phyloP scores from a whole-genome alignment of 257 asterid species.

The Cruciata laevipes region DNA sequence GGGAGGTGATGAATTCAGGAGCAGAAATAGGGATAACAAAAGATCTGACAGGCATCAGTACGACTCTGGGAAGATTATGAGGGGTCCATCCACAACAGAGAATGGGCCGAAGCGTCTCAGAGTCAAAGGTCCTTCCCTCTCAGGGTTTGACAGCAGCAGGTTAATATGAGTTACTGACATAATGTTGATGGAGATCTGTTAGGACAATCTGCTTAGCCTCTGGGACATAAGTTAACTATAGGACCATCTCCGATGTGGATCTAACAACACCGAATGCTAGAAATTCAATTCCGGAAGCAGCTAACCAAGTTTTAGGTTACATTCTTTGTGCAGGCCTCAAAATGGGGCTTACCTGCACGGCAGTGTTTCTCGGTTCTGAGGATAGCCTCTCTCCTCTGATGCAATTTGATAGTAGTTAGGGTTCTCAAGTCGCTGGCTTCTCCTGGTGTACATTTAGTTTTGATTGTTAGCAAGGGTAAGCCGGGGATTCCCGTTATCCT shows the following conservation, averaged over 20 bases:
- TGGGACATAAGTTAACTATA: conserved; percentile 45
- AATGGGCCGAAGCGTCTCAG: conserved; percentile 58
- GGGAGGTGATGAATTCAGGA: conserved; percentile 24
- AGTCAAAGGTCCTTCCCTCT: conserved; percentile 67
- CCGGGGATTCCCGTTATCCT: conserved; percentile 28
- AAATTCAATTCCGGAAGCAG: conserved; percentile 41
- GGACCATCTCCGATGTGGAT: conserved; percentile 32
- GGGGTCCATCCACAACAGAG: conserved; percentile 38
- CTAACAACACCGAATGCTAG: conserved; percentile 53
- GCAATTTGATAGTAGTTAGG: conserved; percentile 24
- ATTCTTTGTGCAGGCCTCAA: conserved; percentile 80
- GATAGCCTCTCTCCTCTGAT: conserved; percentile 42
- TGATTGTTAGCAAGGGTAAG: conserved; percentile 32
- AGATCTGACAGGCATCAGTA: conserved; percentile 23
- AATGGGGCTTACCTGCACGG: conserved; percentile 51
- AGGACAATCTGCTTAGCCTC: conserved; percentile 10
- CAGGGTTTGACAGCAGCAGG: conserved; percentile 35
- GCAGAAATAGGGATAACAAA: conserved; percentile 25
- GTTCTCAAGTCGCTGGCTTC: conserved; percentile 28
- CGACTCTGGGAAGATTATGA: conserved; percentile 27
- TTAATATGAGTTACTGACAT: conserved; percentile 26
- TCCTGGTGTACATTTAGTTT: conserved; percentile 40
- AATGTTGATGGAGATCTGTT: conserved; percentile 10
- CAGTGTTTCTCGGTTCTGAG: conserved; percentile 44
- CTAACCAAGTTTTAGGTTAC: conserved; percentile 47